Base-by-base conservation (phyloP, 192 early-diverging fungal species). In the Kappamyces sp. region DNA sequence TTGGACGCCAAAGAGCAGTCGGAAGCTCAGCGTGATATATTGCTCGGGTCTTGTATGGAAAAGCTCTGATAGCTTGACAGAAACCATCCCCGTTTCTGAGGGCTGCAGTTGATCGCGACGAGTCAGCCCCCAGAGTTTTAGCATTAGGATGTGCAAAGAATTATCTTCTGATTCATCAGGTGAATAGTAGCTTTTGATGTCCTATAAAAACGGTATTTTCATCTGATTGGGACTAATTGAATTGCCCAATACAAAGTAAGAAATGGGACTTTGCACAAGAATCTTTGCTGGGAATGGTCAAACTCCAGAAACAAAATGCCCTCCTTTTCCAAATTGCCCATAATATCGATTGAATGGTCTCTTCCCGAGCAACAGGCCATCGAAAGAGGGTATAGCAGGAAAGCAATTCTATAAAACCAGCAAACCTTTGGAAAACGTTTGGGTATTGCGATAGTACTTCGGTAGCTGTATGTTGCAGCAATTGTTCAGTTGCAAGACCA, bases 121-220 rank as follows among this genome's bases (percentile, higher is more conserved):
- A 51, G 5, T 6, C 49, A 51, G n/a, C 9, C 7, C 49, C 49
- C 49, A 51, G n/a, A 51, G n/a, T 51, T 51, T 51, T 36, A 36
- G 32, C 49, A 51, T 51, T 36, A 51, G 32, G 5, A 51, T 9
- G n/a, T 51, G 49, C n/a, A 51, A 1, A 5, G 49, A 51, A 51
- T 51, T 51, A 1, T 51, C 37, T 51, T 51, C 49, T 51, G n/a
- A n/a, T n/a, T n/a, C n/a, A n/a, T n/a, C n/a, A n/a, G n/a, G n/a
- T n/a, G n/a, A n/a, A n/a, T 34, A 51, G n/a, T 51, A 51, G 37
- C 49, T 51, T 51, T 51, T 51, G 49, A 51, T 51, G 9, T 51
- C 49, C n/a, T 51, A 34, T 36, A 51, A n/a, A 51, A 51, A 51
- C 7, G 49, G 49, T 34, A 51, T 51, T 36, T 51, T 31, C 7